phyloP scores from a whole-genome alignment of 305 asterid genomes.

The Caryopteris hybrid region DNA sequence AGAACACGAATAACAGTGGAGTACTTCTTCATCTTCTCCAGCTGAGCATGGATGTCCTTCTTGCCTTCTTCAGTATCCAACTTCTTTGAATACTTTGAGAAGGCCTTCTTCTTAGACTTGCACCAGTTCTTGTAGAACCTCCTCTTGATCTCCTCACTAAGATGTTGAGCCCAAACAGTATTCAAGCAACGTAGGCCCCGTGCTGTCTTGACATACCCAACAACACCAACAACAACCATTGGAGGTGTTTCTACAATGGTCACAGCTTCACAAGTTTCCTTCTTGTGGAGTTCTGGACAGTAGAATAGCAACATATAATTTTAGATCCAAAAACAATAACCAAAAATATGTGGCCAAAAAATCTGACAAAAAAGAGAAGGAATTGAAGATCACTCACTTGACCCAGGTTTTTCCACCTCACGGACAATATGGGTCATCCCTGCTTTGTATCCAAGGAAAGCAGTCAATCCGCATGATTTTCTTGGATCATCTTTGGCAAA shows the following conservation, averaged over 20 bases:
- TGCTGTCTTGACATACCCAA: constrained; percentile 77
- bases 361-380: background rate
- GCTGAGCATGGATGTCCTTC: constrained; percentile 52
- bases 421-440: constrained; percentile 93
- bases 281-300: constrained; percentile 75
- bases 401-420: constrained; percentile 91
- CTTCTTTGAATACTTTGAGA: constrained; percentile 60
- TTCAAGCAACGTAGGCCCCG: constrained; percentile 65
- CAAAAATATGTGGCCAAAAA: background rate
- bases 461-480: constrained; percentile 65
- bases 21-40: constrained; percentile 75
- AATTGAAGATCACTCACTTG: constrained; percentile 46
- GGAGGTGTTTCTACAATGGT: constrained; percentile 83
- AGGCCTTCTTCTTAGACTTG: constrained; percentile 71
- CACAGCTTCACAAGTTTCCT: constrained; percentile 87
- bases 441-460: constrained; percentile 81
- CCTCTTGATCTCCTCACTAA: constrained; percentile 70
- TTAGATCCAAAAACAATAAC: background rate
- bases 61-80: constrained; percentile 59
- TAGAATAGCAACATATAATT: background rate
- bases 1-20: constrained; percentile 62
- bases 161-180: constrained; percentile 84
- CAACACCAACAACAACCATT: constrained; percentile 76
- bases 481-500: constrained; percentile 69
- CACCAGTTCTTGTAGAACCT: constrained; percentile 79